Base-by-base conservation (phyloP, 805 yeast species). In the Candida chilensis region DNA sequence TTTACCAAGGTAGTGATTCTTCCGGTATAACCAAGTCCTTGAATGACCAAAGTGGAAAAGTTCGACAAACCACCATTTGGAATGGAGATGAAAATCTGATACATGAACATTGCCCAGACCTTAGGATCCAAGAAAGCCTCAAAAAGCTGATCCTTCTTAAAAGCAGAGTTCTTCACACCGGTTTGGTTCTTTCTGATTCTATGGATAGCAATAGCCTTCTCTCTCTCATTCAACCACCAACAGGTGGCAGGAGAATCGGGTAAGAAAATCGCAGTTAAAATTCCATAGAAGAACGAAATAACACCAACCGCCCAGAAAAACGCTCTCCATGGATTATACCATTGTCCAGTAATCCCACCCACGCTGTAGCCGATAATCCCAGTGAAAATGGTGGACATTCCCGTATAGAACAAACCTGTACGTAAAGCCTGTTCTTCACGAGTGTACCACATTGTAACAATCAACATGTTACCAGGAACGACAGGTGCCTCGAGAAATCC, bases 321-420 rank as follows among this genome's bases (percentile, higher is more conserved):
- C 19, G 35, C 43, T 29, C 41, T 45, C 52, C 52, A 33, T 3
- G 36, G 31, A 7, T 17, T 27, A 8, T n/a, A n/a, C n/a, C n/a
- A n/a, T n/a, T n/a, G n/a, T n/a, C n/a, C n/a, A n/a, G n/a, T n/a
- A n/a, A n/a, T n/a, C n/a, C n/a, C n/a, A n/a, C n/a, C n/a, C n/a
- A n/a, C n/a, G n/a, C n/a, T n/a, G n/a, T n/a, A n/a, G n/a, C n/a
- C n/a, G n/a, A n/a, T n/a, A n/a, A n/a, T n/a, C n/a, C n/a, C n/a
- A n/a, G n/a, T n/a, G n/a, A n/a, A n/a, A n/a, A n/a, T n/a, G n/a
- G n/a, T n/a, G n/a, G n/a, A n/a, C n/a, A 11, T 22, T 6, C 78
- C 77, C 12, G 71, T 60, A 40, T 67, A 66, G 27, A 70, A 51
- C 32, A 71, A 52, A 8, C 76, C 47, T 1, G 51, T 46, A 24